Base-by-base conservation (phyloP, 2,329 filamentous ascomycete species). In the Trichoderma harzianum region DNA sequence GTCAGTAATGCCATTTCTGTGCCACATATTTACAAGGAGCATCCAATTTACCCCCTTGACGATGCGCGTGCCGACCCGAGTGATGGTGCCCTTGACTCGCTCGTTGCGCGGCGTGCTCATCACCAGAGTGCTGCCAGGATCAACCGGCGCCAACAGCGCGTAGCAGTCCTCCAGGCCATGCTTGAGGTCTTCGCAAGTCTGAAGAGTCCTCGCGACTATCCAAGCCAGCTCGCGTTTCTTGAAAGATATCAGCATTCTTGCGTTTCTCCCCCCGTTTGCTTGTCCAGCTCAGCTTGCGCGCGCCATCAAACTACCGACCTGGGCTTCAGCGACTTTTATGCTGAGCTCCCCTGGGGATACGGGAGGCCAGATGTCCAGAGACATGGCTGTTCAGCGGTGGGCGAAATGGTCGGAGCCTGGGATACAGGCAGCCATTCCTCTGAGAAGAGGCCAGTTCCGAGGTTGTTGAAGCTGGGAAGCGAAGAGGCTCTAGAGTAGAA, bases 31-130 rank as follows among this genome's bases (percentile, higher is more conserved):
- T 12, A 10, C 21, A 6, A 24, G 11, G 6, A 53, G 47, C 1
- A 24, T 24, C 34, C 5, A 7, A 86, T 91, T 76, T 85, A 95
- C 93, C 75, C 94, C 95, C 80, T 97, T 97, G 74, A 97, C 92
- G 74, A 99, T 92, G 66, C 92, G 90, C n/a, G 93, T 93, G 51
- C 96, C 96, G 43, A 97, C 90, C 69, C 96, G 90, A 1, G 95
- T 98, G 73, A 98, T 89, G 77, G 94, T 93, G 21, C 96, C 96
- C 81, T 99, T 99, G 74, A 98, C 90, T 75, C 89, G 90, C 83
- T 99, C 96, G 70, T 93, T 95, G 70, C 95, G 89, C 70, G 92
- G 88, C 16, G 95, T 97, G 73, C 93, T 96, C 75, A 99, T 87
- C 34, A 96, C 95, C 32, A 99, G 89, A 1, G 95, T 99, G 76